Evolutionary conservation across 2,329 filamentous ascomycete species (phyloP).

Genomic region (Diaporthe sp.): DNA sequence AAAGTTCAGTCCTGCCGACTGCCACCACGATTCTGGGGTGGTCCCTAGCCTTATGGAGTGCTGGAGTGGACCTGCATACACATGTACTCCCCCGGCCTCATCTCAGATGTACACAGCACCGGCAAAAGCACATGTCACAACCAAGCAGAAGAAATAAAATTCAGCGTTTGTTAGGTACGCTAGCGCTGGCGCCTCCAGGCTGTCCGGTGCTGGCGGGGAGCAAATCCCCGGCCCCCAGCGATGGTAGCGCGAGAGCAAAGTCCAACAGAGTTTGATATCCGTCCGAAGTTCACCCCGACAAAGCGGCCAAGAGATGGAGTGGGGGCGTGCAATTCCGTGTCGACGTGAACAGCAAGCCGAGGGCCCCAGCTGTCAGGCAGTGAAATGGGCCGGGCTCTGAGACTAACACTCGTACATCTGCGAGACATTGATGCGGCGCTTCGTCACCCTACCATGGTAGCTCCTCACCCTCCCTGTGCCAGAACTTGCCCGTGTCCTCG

Average conservation of each 20-base stretch:
- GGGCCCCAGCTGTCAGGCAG: background rate
- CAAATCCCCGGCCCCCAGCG: background rate
- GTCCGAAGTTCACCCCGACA: background rate
- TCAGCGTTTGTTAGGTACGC: slow-evolving; percentile 8
- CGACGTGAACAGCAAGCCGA: background rate
- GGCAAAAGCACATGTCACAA: background rate
- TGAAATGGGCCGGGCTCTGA: background rate
- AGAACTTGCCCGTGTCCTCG: slow-evolving; percentile 33
- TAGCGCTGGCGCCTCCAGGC: slow-evolving; percentile 8
- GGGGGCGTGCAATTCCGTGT: background rate
- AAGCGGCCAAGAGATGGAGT: background rate
- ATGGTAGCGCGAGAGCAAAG: background rate
- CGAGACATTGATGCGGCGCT: background rate
- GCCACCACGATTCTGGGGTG: background rate
- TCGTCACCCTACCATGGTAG: slow-evolving; percentile 30
- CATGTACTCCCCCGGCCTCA: background rate
- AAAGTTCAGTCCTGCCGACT: background rate
- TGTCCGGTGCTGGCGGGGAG: background rate
- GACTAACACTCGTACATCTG: slow-evolving; percentile 1
- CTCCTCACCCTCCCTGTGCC: slow-evolving; percentile 35
- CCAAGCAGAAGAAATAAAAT: slow-evolving; percentile 3
- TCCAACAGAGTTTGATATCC: background rate
- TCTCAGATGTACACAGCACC: background rate
- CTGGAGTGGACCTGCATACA: background rate
- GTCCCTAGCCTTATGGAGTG: background rate